These are phyloP conservation scores for Fusarium foetens DNA, from an alignment of 2,329 filamentous ascomycete species.

Conservation along the genomic window DNA sequence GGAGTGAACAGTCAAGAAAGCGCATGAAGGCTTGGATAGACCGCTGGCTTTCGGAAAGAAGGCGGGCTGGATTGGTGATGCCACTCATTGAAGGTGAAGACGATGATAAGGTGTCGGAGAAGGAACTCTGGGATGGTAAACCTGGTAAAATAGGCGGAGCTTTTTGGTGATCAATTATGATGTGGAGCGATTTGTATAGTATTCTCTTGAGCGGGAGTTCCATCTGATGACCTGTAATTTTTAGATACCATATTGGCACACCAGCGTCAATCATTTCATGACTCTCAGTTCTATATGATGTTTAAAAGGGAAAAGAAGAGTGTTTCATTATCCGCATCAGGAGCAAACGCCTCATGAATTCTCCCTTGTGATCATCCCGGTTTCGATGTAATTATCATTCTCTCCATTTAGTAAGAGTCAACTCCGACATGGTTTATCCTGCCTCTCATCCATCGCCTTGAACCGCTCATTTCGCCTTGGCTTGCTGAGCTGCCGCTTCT, in stretches of 20 bases:
- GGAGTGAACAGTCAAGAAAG: slow-evolving; percentile 65
- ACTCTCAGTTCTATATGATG: neutral
- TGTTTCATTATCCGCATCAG: slow-evolving; percentile 45
- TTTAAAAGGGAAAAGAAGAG: slow-evolving; percentile 27
- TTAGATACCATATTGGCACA: neutral
- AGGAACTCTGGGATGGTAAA: slow-evolving; percentile 54
- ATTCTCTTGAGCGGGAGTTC: neutral
- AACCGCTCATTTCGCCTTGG: slow-evolving; percentile 61
- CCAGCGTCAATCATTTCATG: neutral
- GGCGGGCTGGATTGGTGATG: slow-evolving; percentile 63
- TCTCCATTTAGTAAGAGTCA: slow-evolving; percentile 4
- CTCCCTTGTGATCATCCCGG: slow-evolving; percentile 32
- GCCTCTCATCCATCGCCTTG: neutral
- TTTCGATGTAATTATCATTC: slow-evolving; percentile 28
- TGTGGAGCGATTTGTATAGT: neutral
- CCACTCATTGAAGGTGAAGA: slow-evolving; percentile 56
- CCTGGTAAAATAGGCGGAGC: slow-evolving; percentile 51
- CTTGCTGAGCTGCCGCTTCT: slow-evolving; percentile 69
- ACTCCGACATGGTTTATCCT: slow-evolving; percentile 11
- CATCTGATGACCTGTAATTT: neutral
- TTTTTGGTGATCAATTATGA: slow-evolving; percentile 49
- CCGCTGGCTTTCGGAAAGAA: slow-evolving; percentile 68
- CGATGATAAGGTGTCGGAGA: slow-evolving; percentile 42
- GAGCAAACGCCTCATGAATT: slow-evolving; percentile 43
- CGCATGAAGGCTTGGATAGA: slow-evolving; percentile 75